Percentiles rank a stretch among this genome's conserved stretches.
Evolutionary conservation across 257 asterid species (phyloP).

Genomic region (Nyctanthes arbortristis): DNA sequence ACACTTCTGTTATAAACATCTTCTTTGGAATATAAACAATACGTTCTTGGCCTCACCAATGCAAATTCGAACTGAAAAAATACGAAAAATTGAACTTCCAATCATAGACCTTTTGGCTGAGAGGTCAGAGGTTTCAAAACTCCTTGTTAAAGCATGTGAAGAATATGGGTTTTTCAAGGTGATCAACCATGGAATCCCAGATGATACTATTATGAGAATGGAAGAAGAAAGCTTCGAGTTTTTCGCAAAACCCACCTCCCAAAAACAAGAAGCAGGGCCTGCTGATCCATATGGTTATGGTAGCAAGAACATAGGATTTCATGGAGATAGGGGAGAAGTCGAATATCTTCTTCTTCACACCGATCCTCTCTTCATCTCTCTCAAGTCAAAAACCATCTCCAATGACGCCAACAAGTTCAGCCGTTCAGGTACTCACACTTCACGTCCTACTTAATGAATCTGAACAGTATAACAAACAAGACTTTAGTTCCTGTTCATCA

Average conservation of each 20-base stretch:
- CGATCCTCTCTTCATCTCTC: constrained; percentile 35
- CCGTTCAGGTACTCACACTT: constrained; percentile 58
- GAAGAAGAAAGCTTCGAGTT: constrained; percentile 59
- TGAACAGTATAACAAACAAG: background rate
- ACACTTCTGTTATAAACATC: background rate
- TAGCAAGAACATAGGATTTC: constrained; percentile 61
- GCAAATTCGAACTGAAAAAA: constrained; percentile 35
- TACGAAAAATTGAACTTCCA: constrained; percentile 52
- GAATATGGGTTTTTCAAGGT: constrained; percentile 74
- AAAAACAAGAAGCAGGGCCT: constrained; percentile 59
- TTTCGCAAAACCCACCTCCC: constrained; percentile 52
- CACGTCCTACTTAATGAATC: background rate
- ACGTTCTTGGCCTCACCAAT: constrained; percentile 34
- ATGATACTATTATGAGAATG: constrained; percentile 39
- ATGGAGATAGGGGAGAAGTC: constrained; percentile 75
- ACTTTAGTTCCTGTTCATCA: background rate
- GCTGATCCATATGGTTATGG: constrained; percentile 73
- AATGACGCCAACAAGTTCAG: constrained; percentile 48
- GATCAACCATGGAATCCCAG: constrained; percentile 68
- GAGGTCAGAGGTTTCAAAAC: constrained; percentile 40
- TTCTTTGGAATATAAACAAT: background rate
- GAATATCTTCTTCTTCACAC: constrained; percentile 69
- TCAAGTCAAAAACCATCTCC: constrained; percentile 23
- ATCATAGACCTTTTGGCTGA: constrained; percentile 53
- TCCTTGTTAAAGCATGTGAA: constrained; percentile 63